Base-by-base conservation (phyloP, 164 flowering plant genomes). In the Piper longum region DNA sequence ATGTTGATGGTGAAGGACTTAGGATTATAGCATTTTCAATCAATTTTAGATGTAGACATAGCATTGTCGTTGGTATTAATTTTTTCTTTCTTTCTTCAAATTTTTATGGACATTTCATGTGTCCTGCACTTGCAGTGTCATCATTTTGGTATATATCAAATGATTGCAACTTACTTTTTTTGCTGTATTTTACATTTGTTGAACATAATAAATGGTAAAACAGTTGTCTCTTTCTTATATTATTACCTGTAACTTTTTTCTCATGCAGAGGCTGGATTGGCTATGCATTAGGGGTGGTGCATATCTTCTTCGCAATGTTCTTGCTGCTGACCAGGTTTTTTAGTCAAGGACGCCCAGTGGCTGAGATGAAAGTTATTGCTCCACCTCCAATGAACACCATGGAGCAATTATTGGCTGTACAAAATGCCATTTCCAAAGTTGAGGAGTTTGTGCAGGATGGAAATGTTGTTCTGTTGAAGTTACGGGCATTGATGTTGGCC, bases 351-450 rank as follows among this genome's bases (percentile, higher is more conserved):
- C 79, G 63, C 63, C 77, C 81, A 41, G 69, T 78, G 65, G 80
- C 78, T 54, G 84, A 77, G 70, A 76, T 95, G n/a, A 87, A 78
- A 72, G 86, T 95, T 40, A 62, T 75, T 39, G 86, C 81, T 1
- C 97, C 99, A 9, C 96, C 97, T 12, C 59, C 84, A 59, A 84
- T 82, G 93, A 95, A 79, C 77, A 77, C 80, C 55, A 80, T 95
- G 96, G 99, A 91, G 72, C 99, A 95, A 77, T 85, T 95, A 70
- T 72, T 87, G 77, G 91, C 88, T 43, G 86, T 95, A 57, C 99
- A 95, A 72, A 87, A 81, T 76, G 86, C 81, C 16, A 75, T 95
- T 68, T 78, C 90, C 16, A 88, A 82, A 72, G 77, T 79, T 51
- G 95, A 87, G 74, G 87, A 74, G 73, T 66, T 86, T 63, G 74